Evolutionary conservation across 2,329 filamentous ascomycete genomes (phyloP), one percentile per base, ranked within the genome.

Genomic region (Magnaporthiopsis incrustans): DNA sequence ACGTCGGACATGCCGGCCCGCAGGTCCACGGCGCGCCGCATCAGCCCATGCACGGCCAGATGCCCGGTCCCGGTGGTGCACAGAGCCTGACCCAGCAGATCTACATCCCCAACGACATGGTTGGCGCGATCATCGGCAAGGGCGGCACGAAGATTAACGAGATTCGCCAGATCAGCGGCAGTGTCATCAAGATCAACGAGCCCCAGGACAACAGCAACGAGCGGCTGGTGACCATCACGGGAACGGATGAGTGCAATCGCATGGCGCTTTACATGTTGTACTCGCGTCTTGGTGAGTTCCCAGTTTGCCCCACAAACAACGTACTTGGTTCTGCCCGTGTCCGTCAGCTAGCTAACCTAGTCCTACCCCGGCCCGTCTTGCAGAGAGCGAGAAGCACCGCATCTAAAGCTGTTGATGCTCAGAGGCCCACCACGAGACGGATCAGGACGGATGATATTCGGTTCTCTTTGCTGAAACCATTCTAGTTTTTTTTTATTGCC

Each of bases 211-310:
- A 96, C 79, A 98, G 92, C 83, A 99, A 98, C 73, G 95, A 99
- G 81, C 89, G 95, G 67, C 82, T 99, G 66, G 95, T 99, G 65
- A 99, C 95, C 22, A 96, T 99, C 70, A 97, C 95, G 2, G 95
- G 95, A 68, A 98, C 95, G 7, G 92, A 96, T 71, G 95, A 99
- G 78, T 97, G 92, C 82, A 99, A 99, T 79, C 91, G 97, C 73
- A 98, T 99, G 93, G 95, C 95, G n/a, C 80, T 99, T 64, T 99
- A 98, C 79, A 97, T 99, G 93, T 86, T 99, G 64, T 99, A 99
- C 78, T 96, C 92, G 66, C 87, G 95, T 83, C 89, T 99, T 76
- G 95, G 95, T 97, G 76, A 80, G 82, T 61, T 22, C 12, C 44
- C 32, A 33, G 30, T 22, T 53, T 27, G 14, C 27, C 15, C 44